phyloP scores from a whole-genome alignment of 345 rosid genomes.

The Firmiana major region DNA sequence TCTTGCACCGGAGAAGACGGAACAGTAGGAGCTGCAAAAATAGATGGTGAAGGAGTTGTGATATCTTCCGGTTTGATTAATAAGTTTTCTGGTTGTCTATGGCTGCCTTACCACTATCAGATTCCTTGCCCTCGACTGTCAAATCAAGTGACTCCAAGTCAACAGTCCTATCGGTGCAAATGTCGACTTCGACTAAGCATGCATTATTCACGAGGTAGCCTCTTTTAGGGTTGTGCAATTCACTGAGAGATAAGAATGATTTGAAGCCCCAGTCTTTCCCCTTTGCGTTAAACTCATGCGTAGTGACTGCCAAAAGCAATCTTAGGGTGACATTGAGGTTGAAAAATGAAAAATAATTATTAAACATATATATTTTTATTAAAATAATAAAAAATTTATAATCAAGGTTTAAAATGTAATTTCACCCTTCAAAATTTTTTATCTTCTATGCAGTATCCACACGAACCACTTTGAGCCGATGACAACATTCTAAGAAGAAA shows the following conservation, averaged over 20 bases:
- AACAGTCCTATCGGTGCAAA: neutral
- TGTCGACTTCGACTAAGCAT: neutral
- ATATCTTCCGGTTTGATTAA: neutral
- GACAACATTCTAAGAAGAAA: neutral
- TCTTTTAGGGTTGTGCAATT: conserved; percentile 45
- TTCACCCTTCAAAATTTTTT: too few relatives aligned
- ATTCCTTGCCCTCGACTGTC: neutral
- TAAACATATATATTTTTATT: too few relatives aligned
- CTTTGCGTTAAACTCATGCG: conserved; percentile 49
- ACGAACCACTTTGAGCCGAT: neutral
- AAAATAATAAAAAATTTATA: too few relatives aligned
- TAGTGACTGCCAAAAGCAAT: conserved; percentile 55
- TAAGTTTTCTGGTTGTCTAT: neutral
- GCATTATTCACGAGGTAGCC: conserved; percentile 49
- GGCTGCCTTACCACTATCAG: neutral
- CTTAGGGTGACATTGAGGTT: too few relatives aligned
- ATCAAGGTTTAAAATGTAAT: too few relatives aligned
- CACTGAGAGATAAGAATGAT: conserved; percentile 53
- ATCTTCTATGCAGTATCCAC: too few relatives aligned
- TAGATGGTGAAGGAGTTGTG: neutral
- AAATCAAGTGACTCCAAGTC: neutral
- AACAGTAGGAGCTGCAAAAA: neutral
- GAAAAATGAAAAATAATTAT: too few relatives aligned
- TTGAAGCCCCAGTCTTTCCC: conserved; percentile 65
- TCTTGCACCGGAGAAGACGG: neutral